A percentile compares a stretch with the other conserved stretches of the same genome.
Conservation (phyloP, 805 yeast genomes). For the Yarrowia porcina region DNA sequence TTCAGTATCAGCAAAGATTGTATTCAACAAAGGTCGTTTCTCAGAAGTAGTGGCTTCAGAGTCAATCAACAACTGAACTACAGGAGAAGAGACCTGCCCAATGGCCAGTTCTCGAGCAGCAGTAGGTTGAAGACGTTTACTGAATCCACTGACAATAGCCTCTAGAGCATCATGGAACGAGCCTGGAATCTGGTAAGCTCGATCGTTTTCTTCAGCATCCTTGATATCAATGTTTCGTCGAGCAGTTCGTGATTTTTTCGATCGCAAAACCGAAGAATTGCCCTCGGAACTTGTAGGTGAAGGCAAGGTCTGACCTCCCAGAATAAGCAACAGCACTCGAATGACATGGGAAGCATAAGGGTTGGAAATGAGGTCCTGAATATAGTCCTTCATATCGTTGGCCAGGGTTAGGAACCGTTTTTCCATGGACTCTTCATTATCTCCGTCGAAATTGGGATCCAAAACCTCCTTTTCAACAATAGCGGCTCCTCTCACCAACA, state of each 20-base stretch:
- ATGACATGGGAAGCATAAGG: constrained; percentile 88
- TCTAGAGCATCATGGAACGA: constrained; percentile 60
- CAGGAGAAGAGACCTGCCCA: constrained; percentile 83
- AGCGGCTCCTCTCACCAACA: constrained; percentile 70
- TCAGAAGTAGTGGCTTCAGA: constrained; percentile 73
- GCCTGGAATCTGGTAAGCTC: constrained; percentile 65
- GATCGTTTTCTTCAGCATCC: constrained; percentile 68
- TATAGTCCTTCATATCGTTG: constrained; percentile 60
- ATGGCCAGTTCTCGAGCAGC: constrained; percentile 70
- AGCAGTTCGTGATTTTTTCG: constrained; percentile 78
- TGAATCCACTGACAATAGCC: constrained; percentile 37
- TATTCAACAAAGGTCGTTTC: constrained; percentile 54
- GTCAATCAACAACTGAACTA: constrained; percentile 70
- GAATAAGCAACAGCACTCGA: constrained; percentile 63
- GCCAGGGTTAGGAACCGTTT: constrained; percentile 60
- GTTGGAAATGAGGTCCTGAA: constrained; percentile 60
- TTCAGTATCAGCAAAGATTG: constrained; percentile 52
- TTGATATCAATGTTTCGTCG: constrained; percentile 88
- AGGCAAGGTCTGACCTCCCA: constrained; percentile 77
- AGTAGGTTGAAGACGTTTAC: constrained; percentile 40
- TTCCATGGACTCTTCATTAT: constrained; percentile 55
- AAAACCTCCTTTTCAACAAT: constrained; percentile 70
- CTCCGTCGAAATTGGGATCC: constrained; percentile 36
- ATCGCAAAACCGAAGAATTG: constrained; percentile 65
- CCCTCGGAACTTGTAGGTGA: constrained; percentile 49